These are phyloP conservation scores for Simplicillium sp. DNA, from an alignment of 2,329 filamentous ascomycete species.

Conservation along the genomic window DNA sequence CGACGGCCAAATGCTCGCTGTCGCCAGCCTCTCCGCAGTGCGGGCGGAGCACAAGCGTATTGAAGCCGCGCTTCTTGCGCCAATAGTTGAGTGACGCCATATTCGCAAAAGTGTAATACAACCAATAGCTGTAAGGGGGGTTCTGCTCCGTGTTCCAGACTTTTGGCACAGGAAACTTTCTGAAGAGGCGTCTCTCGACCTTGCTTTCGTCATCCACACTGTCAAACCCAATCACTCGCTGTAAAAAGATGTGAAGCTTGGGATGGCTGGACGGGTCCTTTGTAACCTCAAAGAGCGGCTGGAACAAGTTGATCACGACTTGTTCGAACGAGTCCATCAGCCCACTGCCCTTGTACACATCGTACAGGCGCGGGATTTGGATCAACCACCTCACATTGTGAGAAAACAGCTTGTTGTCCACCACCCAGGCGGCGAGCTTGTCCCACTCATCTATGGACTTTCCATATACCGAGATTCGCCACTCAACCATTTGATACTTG, in stretches of 20 bases:
- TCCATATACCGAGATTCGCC: conserved; percentile 96
- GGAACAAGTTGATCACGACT: conserved; percentile 83
- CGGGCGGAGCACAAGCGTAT: conserved; percentile 84
- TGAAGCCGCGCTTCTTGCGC: conserved; percentile 87
- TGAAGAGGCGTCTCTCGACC: conserved; percentile 83
- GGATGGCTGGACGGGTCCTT: conserved; percentile 77
- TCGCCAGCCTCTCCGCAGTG: conserved; percentile 97
- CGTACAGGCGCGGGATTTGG: conserved; percentile 87
- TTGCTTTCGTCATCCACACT: conserved; percentile 99
- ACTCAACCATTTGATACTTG: conserved; percentile 99
- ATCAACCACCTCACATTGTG: conserved; percentile 97
- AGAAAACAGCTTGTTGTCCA: conserved; percentile 96
- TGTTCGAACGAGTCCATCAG: conserved; percentile 87
- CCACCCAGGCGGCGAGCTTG: conserved; percentile 91
- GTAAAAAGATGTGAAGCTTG: conserved; percentile 89
- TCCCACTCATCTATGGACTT: conserved; percentile 93
- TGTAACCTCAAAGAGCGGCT: conserved; percentile 90
- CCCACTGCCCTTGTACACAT: conserved; percentile 85
- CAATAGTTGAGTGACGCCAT: conserved; percentile 86
- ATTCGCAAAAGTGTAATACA: conserved; percentile 95
- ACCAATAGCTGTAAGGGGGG: conserved; percentile 97
- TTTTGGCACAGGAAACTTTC: conserved; percentile 86
- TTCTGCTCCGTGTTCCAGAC: conserved; percentile 91
- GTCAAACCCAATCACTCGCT: conserved; percentile 93
- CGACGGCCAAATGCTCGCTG: conserved; percentile 88